Conservation (phyloP, 2,329 filamentous ascomycete species). For the Diaporthe sp. region DNA sequence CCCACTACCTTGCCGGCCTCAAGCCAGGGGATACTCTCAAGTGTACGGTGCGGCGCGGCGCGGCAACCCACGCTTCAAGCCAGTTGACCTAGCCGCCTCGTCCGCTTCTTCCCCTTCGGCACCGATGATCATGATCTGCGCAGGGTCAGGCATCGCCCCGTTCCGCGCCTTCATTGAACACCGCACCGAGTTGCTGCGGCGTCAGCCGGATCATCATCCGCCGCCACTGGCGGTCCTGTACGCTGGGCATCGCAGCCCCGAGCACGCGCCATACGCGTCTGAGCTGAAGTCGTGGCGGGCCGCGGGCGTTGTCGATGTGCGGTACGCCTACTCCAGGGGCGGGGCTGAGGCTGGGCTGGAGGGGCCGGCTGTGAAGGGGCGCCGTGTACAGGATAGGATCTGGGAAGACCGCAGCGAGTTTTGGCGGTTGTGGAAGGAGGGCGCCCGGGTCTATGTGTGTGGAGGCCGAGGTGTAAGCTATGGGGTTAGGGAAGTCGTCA, state of each 20-base stretch:
- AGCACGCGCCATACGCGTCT: constrained; percentile 46
- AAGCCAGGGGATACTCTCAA: background rate
- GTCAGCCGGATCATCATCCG: background rate
- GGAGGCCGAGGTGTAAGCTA: constrained; percentile 25
- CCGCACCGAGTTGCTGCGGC: constrained; percentile 40
- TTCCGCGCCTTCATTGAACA: constrained; percentile 49
- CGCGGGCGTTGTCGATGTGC: constrained; percentile 34
- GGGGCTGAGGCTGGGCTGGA: too few species aligned
- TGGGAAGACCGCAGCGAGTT: constrained; percentile 36
- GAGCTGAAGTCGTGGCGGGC: constrained; percentile 40
- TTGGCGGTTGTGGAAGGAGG: constrained; percentile 22
- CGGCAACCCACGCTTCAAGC: constrained; percentile 50
- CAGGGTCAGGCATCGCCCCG: constrained; percentile 62
- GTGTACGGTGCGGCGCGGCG: constrained; percentile 12
- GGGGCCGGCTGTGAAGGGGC: too few species aligned
- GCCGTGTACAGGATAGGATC: constrained; percentile 35
- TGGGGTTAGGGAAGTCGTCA: background rate
- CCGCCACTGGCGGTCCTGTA: constrained; percentile 52
- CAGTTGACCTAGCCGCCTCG: constrained; percentile 44
- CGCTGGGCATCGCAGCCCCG: constrained; percentile 50
- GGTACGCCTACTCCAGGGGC: constrained; percentile 28
- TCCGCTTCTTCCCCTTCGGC: too few species aligned
- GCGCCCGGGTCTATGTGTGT: constrained; percentile 35
- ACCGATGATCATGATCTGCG: constrained; percentile 61
- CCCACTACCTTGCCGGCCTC: constrained; percentile 51